phyloP scores from a whole-genome alignment of 2,329 filamentous ascomycete genomes.

The Penicillium decumbens region DNA sequence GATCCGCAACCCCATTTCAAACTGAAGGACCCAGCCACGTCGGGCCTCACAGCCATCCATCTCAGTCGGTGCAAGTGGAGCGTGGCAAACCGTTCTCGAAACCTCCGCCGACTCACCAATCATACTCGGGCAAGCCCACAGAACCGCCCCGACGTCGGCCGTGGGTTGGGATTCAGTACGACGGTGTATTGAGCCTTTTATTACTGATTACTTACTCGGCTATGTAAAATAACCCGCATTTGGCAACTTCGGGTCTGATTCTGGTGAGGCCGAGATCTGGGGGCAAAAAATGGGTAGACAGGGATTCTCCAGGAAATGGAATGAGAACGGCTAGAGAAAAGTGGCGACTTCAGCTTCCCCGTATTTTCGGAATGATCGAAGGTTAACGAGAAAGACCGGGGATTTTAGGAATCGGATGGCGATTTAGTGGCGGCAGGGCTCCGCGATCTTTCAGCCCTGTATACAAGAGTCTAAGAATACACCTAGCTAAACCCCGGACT shows the following conservation, averaged over 20 bases:
- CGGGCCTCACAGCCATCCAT: conserved; percentile 12
- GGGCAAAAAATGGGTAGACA: conserved; percentile 5
- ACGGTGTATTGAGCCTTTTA: neutral
- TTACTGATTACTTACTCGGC: conserved; percentile 4
- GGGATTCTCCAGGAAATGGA: conserved; percentile 16
- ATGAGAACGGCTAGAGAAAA: conserved; percentile 6
- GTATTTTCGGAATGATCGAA: conserved; percentile 25
- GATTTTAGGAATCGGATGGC: conserved; percentile 29
- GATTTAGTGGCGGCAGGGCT: conserved; percentile 11
- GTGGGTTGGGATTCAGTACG: conserved; percentile 8
- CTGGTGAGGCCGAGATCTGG: neutral
- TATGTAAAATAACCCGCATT: conserved; percentile 4
- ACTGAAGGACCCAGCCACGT: conserved; percentile 18
- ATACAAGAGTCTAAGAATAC: conserved; percentile 2
- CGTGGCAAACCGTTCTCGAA: conserved; percentile 36
- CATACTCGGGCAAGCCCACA: neutral
- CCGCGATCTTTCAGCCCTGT: conserved; percentile 23
- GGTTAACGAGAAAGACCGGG: conserved; percentile 24
- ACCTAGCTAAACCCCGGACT: neutral
- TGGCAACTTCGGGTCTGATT: neutral
- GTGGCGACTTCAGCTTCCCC: conserved; percentile 23
- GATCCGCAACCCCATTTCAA: neutral
- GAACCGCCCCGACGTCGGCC: conserved; percentile 28
- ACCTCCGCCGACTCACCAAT: conserved; percentile 12
- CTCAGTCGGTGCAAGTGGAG: conserved; percentile 21